Evolutionary conservation across 495 filamentous ascomycete genomes (phyloP).

Genomic region (Podospora pseudopauciseta): DNA sequence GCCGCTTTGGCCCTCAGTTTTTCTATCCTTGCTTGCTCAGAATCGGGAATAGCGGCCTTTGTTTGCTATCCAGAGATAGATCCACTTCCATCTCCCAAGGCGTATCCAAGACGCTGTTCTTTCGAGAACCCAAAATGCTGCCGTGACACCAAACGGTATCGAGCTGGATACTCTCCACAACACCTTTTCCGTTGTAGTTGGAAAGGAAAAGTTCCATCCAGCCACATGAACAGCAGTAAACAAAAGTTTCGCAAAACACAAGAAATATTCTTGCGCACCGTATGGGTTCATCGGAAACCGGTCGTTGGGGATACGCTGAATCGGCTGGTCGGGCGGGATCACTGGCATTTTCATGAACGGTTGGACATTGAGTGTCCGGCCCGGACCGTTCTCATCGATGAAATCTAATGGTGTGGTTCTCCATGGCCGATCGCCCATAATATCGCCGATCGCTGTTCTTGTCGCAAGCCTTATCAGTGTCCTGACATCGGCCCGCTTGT

Average conservation of each 20-base stretch:
- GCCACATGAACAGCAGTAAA: conserved; percentile 38
- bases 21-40: not conserved
- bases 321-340: conserved; percentile 11
- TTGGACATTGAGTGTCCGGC: conserved; percentile 18
- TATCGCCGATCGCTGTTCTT: not conserved
- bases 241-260: conserved; percentile 15
- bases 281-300: conserved; percentile 17
- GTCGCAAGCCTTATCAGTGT: conserved; percentile 3
- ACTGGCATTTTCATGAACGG: conserved; percentile 14
- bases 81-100: conserved; percentile 13
- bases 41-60: not conserved
- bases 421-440: conserved; percentile 1
- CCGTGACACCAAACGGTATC: conserved; percentile 12
- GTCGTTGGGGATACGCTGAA: conserved; percentile 21
- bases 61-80: conserved; percentile 14
- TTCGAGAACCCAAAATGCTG: conserved; percentile 20
- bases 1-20: not conserved
- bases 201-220: conserved; percentile 42
- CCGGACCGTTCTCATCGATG: conserved; percentile 17
- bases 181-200: conserved; percentile 30
- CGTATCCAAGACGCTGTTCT: conserved; percentile 15
- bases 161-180: conserved; percentile 28
- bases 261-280: conserved; percentile 12
- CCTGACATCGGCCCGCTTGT: conserved; percentile 15
- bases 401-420: conserved; percentile 19